phyloP scores from a whole-genome alignment of 805 yeast species.

The Yarrowia sp. region DNA sequence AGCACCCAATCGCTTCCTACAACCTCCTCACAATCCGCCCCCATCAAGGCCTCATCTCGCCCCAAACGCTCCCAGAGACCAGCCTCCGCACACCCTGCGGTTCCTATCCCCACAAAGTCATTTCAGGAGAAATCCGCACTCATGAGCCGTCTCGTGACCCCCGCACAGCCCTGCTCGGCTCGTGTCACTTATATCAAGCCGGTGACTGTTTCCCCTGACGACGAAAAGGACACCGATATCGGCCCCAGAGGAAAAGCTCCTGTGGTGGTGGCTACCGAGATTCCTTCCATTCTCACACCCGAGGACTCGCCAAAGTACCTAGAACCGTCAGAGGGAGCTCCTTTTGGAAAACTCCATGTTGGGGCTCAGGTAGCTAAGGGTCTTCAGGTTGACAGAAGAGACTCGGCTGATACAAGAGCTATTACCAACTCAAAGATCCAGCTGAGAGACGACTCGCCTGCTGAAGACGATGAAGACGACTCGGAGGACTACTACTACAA shows the following conservation, averaged over 20 bases:
- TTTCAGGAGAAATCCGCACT: conserved; percentile 15
- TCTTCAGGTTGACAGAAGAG: conserved; percentile 10
- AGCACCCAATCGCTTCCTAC: background rate
- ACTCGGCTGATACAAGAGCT: background rate
- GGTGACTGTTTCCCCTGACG: conserved; percentile 4
- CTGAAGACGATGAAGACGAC: conserved; percentile 22
- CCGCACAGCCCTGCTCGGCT: conserved; percentile 17
- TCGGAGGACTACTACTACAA: conserved; percentile 25
- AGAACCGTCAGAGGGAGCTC: conserved; percentile 11
- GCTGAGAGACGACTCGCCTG: conserved; percentile 16
- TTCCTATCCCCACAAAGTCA: conserved; percentile 18
- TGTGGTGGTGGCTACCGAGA: background rate
- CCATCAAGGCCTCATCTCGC: conserved; percentile 5
- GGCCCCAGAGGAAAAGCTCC: background rate
- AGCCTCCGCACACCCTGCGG: conserved; percentile 12
- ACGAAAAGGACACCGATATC: background rate
- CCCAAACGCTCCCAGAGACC: conserved; percentile 1
- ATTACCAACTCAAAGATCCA: conserved; percentile 14
- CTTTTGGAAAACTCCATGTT: conserved; percentile 14
- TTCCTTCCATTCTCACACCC: conserved; percentile 12
- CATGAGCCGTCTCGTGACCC: conserved; percentile 8
- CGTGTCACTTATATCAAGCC: conserved; percentile 17
- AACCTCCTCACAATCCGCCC: background rate
- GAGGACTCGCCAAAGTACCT: conserved; percentile 22
- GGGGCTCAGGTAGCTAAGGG: conserved; percentile 17